A percentile compares a stretch with the other conserved stretches of the same genome.
These are phyloP conservation scores for Pseudocercospora crystallina DNA, from an alignment of 2,329 filamentous ascomycete species.

Conservation along the genomic window DNA sequence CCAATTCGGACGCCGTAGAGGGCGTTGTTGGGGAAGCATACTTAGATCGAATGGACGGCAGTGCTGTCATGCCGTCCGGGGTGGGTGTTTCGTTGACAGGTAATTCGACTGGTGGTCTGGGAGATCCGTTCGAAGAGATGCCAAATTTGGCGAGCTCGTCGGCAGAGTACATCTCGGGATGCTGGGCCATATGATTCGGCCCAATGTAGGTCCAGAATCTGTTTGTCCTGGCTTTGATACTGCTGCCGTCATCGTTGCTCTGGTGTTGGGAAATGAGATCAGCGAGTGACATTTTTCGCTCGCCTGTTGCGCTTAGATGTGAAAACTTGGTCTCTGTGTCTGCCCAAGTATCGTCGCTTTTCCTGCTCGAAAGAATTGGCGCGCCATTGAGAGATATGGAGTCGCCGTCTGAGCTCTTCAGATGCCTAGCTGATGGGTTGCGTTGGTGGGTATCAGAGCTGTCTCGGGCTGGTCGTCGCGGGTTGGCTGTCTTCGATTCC, in stretches of 20 bases:
- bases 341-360: constrained; percentile 25
- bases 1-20: constrained; percentile 17
- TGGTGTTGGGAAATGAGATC: constrained; percentile 34
- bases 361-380: constrained; percentile 1
- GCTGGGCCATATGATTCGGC: constrained; percentile 35
- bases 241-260: constrained; percentile 15
- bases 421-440: constrained; percentile 10
- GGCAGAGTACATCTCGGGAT: constrained; percentile 33
- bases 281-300: constrained; percentile 30
- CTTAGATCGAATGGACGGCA: constrained; percentile 18
- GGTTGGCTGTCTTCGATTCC: constrained; percentile 20
- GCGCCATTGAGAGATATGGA: constrained; percentile 28
- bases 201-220: constrained; percentile 40
- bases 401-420: constrained; percentile 23
- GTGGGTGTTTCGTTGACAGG: constrained; percentile 12
- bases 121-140: constrained; percentile 8
- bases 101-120: constrained; percentile 12
- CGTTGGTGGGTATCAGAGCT: constrained; percentile 26
- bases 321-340: constrained; percentile 24
- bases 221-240: constrained; percentile 30
- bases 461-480: constrained; percentile 22
- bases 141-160: constrained; percentile 33
- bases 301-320: neutral
- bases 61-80: constrained; percentile 12
- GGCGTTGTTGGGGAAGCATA: constrained; percentile 17